Base-by-base conservation (phyloP, 306 rosid species). In the Luffa acutangula region DNA sequence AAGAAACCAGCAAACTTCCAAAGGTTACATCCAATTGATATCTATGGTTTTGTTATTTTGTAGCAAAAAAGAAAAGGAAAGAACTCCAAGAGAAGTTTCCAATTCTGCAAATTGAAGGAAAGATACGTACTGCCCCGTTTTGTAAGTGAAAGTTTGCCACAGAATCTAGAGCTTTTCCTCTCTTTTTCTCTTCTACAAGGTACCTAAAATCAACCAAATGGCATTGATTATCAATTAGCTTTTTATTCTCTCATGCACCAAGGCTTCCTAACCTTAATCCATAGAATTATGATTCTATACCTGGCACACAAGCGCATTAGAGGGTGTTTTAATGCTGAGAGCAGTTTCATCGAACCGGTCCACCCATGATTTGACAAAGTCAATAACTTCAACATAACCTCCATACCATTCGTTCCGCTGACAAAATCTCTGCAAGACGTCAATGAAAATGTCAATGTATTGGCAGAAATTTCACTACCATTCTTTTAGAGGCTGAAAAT, bases 101-200 rank as follows among this genome's bases (percentile, higher is more conserved):
- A 48, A 60, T 77, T 53, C 71, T 79, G 42, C 57, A 74, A 65
- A 37, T 65, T 60, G 7, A 33, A 74, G 76, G 79, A 57, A 34
- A 14, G 67, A 59, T 70, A 85, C 97, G 36, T 89, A 94, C 98
- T 76, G 97, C 98, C 84, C 98, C 98, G 84, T 94, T 94, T 86
- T 92, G 98, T 86, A 94, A 87, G 89, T 94, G 98, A 85, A 94
- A 94, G 85, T 94, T 94, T 69, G 97, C 97, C 42, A 94, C 97
- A 41, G 97, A 92, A 80, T 94, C 98, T 81, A 94, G 92, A 79
- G 97, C 97, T 87, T 88, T 94, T 67, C 98, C 98, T 87, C 98
- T 92, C 84, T 92, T 94, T 87, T 94, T 92, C 93, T 94, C 98
- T 88, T 86, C 90, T 65, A 92, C 79, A 86, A 94, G 95, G 89